Conservation (phyloP, 495 filamentous ascomycete genomes). For the Xylaria acuta region DNA sequence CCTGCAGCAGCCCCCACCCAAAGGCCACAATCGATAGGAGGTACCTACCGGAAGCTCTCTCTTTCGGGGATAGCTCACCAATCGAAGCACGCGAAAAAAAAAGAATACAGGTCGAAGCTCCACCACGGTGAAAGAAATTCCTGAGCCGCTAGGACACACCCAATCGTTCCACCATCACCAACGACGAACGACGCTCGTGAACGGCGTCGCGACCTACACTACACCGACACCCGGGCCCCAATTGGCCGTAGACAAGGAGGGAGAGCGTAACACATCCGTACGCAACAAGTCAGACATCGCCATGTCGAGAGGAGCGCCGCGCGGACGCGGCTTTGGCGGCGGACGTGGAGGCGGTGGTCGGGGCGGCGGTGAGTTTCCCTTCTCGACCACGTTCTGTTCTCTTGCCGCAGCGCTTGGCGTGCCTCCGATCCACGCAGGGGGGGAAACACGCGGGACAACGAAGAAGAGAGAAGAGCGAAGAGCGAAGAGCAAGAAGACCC, state of each 20-base stretch:
- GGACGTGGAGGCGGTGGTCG: slow-evolving; percentile 36
- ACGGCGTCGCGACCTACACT: neutral
- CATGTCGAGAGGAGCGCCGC: slow-evolving; percentile 47
- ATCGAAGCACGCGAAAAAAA: slow-evolving; percentile 13
- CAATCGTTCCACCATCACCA: neutral
- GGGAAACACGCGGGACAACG: neutral
- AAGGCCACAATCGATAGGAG: neutral
- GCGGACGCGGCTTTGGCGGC: slow-evolving; percentile 43
- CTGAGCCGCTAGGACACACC: slow-evolving; percentile 8
- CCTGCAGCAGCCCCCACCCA: too few species aligned
- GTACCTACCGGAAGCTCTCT: slow-evolving; percentile 4
- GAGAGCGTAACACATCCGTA: neutral
- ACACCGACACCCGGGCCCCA: neutral
- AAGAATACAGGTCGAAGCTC: slow-evolving; percentile 2
- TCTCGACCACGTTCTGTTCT: neutral
- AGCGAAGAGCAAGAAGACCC: neutral
- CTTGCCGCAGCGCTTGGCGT: neutral
- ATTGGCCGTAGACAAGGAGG: slow-evolving; percentile 11
- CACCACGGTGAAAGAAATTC: slow-evolving; percentile 20
- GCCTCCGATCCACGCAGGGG: too few species aligned
- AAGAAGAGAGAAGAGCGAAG: neutral
- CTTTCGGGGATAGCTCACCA: neutral
- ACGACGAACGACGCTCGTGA: slow-evolving; percentile 6
- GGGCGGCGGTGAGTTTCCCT: slow-evolving; percentile 31
- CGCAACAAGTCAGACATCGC: neutral